phyloP scores from a whole-genome alignment of 441 rosid species.

The Populus trichocarpa region DNA sequence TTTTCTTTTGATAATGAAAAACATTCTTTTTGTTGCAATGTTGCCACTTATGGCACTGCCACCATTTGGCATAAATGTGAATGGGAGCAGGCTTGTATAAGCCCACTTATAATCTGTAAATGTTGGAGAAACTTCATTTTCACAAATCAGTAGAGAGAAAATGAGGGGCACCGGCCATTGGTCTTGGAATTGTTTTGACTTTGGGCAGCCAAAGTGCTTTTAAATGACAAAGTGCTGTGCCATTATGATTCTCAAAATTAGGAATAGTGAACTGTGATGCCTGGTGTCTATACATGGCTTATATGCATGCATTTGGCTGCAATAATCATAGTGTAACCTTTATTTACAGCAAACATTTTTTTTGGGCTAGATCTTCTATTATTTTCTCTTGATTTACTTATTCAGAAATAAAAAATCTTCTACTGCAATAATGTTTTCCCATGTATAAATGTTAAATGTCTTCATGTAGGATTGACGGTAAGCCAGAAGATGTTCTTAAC shows the following conservation, averaged over 20 bases:
- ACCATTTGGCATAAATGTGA: background rate
- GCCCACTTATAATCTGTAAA: background rate
- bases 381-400: background rate
- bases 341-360: background rate
- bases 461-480: constrained; percentile 70
- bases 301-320: background rate
- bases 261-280: background rate
- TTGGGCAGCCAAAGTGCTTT: background rate
- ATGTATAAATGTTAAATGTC: background rate
- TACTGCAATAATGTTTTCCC: background rate
- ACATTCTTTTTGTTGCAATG: background rate
- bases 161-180: background rate
- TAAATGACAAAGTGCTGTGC: background rate
- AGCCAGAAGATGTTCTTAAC: constrained; percentile 90
- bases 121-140: background rate
- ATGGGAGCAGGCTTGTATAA: background rate
- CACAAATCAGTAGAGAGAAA: background rate
- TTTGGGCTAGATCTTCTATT: background rate
- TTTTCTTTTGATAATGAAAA: background rate
- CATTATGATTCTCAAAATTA: constrained; percentile 1
- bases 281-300: background rate
- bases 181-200: background rate
- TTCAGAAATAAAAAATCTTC: background rate
- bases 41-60: background rate
- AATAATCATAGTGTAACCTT: background rate